Percentiles rank a stretch among this genome's conserved stretches.
Conservation (phyloP, 768 basidiomycete species). For the Collybia sordida region DNA sequence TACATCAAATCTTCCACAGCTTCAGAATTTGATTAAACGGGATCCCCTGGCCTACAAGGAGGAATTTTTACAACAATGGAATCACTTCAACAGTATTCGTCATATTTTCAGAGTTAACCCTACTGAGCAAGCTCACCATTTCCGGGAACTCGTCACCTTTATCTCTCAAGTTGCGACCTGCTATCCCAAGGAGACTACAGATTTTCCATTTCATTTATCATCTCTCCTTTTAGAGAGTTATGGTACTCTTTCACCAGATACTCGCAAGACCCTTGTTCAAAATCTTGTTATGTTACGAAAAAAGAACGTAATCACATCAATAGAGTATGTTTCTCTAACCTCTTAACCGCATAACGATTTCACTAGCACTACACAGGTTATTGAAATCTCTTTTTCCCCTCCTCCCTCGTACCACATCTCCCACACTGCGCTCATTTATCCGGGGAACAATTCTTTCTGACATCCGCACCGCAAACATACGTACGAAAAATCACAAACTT, state of each 20-base stretch:
- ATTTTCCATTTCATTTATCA: constrained; percentile 81
- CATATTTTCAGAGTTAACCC: constrained; percentile 84
- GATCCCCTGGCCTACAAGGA: constrained; percentile 89
- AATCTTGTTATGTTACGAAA: constrained; percentile 93
- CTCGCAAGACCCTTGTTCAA: constrained; percentile 81
- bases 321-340: constrained; percentile 62
- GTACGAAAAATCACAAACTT: constrained; percentile 90
- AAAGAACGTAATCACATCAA: constrained; percentile 88
- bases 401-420: constrained; percentile 89
- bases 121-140: constrained; percentile 81
- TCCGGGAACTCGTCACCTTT: constrained; percentile 86
- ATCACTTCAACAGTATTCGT: constrained; percentile 85
- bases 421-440: constrained; percentile 80
- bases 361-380: constrained; percentile 49
- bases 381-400: constrained; percentile 92
- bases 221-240: constrained; percentile 78
- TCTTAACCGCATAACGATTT: constrained; percentile 3
- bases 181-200: constrained; percentile 88
- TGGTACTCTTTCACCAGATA: constrained; percentile 73
- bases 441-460: constrained; percentile 93
- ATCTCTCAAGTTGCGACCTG: constrained; percentile 84
- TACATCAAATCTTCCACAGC: constrained; percentile 87
- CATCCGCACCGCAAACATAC: constrained; percentile 86
- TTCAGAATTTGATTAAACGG: constrained; percentile 96
- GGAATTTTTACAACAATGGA: constrained; percentile 96